Evolutionary conservation across 2,329 filamentous ascomycete genomes (phyloP), one percentile per base, ranked within the genome.

Genomic region (Chaetomiaceae sp.): DNA sequence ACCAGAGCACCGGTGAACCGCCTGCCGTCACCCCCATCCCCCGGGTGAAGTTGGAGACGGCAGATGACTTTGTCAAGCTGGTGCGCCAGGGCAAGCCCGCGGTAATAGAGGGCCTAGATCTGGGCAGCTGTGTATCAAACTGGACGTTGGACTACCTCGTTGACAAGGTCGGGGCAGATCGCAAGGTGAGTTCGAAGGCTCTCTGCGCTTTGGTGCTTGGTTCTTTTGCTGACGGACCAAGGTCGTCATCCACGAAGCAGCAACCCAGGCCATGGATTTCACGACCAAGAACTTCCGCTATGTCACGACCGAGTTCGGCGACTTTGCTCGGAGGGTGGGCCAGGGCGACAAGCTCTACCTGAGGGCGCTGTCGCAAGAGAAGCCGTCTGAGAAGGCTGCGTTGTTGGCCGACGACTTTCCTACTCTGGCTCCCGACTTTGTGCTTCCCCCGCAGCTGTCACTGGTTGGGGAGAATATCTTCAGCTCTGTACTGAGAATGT

Each of bases 211-310:
- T n/a, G n/a, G n/a, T n/a, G n/a, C n/a, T n/a, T n/a, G n/a, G n/a
- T n/a, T 14, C 21, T 14, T 30, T 9, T 5, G 4, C 4, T 21
- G 63, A 64, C 58, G 14, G 6, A 1, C 13, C 21, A 20, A 87
- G 78, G 78, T 95, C 13, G 74, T 89, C 10, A 79, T 95, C 4
- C 90, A 96, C 62, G 79, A 87, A 57, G 82, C 85, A 17, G 68
- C 73, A 6, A 75, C 73, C 4, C 73, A 79, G 25, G 78, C 78
- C 40, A 89, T 95, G 85, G 85, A 88, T 59, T 95, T 96, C 63
- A 83, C 83, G 51, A 73, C 76, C 40, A 95, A 95, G 68, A 95
- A 95, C 66, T 95, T 95, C 63, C 70, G 72, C 33, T 95, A 95
- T 63, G 73, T 78, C 8, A 87, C 81, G 4, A 83, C 84, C 55